Percentiles rank a stretch among this genome's conserved stretches.
phyloP scores from a whole-genome alignment of 2,329 filamentous ascomycete species.

The Pseudopithomyces maydicus region DNA sequence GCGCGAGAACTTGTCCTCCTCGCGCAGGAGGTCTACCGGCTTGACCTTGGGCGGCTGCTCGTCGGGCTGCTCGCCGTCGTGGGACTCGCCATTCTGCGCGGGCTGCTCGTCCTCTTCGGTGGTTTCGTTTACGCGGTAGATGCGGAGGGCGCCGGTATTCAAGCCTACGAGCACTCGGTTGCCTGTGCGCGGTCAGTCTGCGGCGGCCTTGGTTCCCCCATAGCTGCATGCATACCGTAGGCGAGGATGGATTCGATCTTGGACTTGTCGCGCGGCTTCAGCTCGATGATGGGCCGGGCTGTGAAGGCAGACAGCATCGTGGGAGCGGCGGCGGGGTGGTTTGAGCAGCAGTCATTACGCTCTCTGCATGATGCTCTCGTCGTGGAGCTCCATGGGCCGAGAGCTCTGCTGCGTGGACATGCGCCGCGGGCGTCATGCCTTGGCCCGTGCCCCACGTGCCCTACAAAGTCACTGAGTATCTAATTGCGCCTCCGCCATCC shows the following conservation, averaged over 20 bases:
- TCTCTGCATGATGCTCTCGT: constrained; percentile 17
- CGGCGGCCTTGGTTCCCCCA: neutral
- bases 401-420: neutral
- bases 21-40: constrained; percentile 81
- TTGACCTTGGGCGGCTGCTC: constrained; percentile 41
- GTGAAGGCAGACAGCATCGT: constrained; percentile 96
- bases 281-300: constrained; percentile 94
- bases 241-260: constrained; percentile 96
- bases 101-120: constrained; percentile 47
- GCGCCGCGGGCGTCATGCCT: constrained; percentile 22
- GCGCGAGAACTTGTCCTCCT: constrained; percentile 91
- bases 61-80: constrained; percentile 50
- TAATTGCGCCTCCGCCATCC: too few species aligned
- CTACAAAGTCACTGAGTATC: too few species aligned
- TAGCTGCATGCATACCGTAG: constrained; percentile 64
- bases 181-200: constrained; percentile 55
- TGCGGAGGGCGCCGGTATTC: constrained; percentile 83
- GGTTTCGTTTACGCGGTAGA: constrained; percentile 86
- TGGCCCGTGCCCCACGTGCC: constrained; percentile 11
- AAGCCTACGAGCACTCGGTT: constrained; percentile 91
- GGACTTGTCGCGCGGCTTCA: constrained; percentile 92
- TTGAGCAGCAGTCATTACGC: constrained; percentile 18
- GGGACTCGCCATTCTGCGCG: constrained; percentile 38
- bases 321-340: constrained; percentile 6
- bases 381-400: constrained; percentile 23